Evolutionary conservation across 2,329 filamentous ascomycete species (phyloP).

Genomic region (Catunica adiposa): DNA sequence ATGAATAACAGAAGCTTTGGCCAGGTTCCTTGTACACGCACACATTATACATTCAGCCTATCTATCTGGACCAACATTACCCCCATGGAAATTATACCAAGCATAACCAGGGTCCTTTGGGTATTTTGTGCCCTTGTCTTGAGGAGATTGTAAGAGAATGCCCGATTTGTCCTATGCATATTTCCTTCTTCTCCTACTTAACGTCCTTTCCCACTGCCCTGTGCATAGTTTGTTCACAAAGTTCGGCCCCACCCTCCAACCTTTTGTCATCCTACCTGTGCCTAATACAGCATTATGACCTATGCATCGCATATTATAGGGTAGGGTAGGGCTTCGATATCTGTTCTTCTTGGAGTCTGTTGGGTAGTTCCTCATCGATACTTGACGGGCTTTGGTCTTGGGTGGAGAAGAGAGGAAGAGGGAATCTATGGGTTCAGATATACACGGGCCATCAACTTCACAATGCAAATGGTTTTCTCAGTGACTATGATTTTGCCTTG

Average conservation of each 20-base stretch:
- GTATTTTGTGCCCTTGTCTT: neutral
- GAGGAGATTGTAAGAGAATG: neutral
- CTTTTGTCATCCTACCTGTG: neutral
- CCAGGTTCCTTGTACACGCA: neutral
- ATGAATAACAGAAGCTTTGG: neutral
- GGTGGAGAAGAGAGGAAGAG: no score
- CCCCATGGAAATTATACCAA: slow-evolving; percentile 3
- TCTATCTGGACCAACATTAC: neutral
- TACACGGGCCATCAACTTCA: no score
- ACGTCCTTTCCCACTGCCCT: neutral
- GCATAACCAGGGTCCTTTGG: slow-evolving; percentile 5
- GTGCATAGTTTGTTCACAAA: neutral
- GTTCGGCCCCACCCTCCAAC: neutral
- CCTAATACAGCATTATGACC: neutral
- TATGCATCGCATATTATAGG: neutral
- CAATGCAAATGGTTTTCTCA: no score
- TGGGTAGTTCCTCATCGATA: no score
- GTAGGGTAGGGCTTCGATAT: neutral
- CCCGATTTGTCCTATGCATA: neutral
- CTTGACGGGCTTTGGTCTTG: no score
- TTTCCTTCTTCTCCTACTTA: neutral
- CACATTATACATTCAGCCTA: neutral
- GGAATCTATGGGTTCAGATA: no score
- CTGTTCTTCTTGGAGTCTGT: neutral
- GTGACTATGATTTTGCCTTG: no score